Evolutionary conservation across 352 stramenopile genomes (phyloP).

Genomic region (Phytophthora agathidicida): DNA sequence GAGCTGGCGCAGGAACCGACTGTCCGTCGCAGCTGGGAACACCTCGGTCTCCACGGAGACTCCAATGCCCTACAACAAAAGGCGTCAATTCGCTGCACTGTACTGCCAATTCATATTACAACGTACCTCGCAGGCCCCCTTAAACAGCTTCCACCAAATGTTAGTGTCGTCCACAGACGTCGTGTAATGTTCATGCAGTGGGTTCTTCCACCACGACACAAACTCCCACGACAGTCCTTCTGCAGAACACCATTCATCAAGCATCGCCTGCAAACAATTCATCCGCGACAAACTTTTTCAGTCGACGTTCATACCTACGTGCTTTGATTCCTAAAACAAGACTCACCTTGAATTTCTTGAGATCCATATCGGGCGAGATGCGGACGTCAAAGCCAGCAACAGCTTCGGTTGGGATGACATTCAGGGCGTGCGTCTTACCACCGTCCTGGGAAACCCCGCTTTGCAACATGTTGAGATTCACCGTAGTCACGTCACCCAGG

Average conservation of each 20-base stretch:
- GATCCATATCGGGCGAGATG: slow-evolving; percentile 89
- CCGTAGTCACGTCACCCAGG: slow-evolving; percentile 94
- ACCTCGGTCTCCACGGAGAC: slow-evolving; percentile 88
- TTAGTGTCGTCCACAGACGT: slow-evolving; percentile 61
- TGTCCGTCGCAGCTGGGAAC: slow-evolving; percentile 96
- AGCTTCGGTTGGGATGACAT: slow-evolving; percentile 93
- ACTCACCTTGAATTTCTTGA: slow-evolving; percentile 77
- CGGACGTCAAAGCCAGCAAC: slow-evolving; percentile 94
- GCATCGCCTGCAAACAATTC: slow-evolving; percentile 58
- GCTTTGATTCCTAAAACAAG: background rate
- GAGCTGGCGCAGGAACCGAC: slow-evolving; percentile 90
- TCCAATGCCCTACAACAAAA: slow-evolving; percentile 45
- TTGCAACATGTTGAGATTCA: slow-evolving; percentile 95
- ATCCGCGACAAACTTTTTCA: background rate
- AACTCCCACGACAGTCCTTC: slow-evolving; percentile 87
- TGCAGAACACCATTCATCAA: slow-evolving; percentile 92
- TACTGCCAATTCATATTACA: background rate
- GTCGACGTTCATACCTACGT: background rate
- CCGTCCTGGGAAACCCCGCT: slow-evolving; percentile 86
- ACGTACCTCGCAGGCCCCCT: slow-evolving; percentile 45
- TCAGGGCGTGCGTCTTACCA: slow-evolving; percentile 90
- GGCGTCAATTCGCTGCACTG: background rate
- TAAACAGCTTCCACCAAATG: slow-evolving; percentile 64
- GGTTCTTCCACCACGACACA: slow-evolving; percentile 44
- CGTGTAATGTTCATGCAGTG: slow-evolving; percentile 66